Percentiles rank a stretch among this genome's conserved stretches.
These are phyloP conservation scores for Monoraphidium neglectum DNA, from an alignment of 139 green algal genomes.

Conservation along the genomic window DNA sequence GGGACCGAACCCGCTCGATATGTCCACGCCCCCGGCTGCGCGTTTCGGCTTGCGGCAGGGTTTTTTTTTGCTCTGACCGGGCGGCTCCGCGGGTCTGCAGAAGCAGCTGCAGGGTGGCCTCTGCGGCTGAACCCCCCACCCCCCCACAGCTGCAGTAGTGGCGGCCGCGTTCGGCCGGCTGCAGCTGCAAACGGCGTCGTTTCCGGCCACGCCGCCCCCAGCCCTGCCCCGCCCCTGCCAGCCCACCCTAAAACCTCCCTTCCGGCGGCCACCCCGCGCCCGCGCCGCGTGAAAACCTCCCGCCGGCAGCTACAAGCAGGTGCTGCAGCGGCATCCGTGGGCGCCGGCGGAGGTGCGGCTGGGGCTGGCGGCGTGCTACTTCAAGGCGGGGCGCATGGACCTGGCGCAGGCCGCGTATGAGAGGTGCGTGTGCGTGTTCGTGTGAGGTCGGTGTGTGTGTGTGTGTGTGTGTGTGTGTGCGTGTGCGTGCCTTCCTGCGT, in stretches of 20 bases:
- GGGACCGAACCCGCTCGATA: no score
- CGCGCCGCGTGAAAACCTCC: background rate
- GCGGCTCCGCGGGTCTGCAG: no score
- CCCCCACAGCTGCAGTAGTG: no score
- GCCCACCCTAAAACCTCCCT: background rate
- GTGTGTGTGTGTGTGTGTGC: background rate
- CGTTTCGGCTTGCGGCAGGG: no score
- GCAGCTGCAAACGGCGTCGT: no score
- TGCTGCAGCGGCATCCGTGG: conserved; percentile 63
- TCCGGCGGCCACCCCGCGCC: background rate
- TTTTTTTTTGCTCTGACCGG: no score
- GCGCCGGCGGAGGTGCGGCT: conserved; percentile 82
- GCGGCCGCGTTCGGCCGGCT: no score
- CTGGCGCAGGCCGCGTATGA: conserved; percentile 13
- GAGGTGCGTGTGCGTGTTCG: background rate
- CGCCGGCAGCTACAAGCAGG: conserved; percentile 66
- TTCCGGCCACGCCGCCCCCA: no score
- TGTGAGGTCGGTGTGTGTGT: background rate
- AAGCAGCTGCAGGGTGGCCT: no score
- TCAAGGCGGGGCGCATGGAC: conserved; percentile 46
- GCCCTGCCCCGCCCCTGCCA: background rate
- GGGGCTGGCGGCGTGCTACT: conserved; percentile 79
- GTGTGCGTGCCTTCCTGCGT: background rate
- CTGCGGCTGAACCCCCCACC: no score
- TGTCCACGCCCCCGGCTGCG: no score